Evolutionary conservation across 2,329 filamentous ascomycete genomes (phyloP).

Genomic region (Fusarium torulosum): DNA sequence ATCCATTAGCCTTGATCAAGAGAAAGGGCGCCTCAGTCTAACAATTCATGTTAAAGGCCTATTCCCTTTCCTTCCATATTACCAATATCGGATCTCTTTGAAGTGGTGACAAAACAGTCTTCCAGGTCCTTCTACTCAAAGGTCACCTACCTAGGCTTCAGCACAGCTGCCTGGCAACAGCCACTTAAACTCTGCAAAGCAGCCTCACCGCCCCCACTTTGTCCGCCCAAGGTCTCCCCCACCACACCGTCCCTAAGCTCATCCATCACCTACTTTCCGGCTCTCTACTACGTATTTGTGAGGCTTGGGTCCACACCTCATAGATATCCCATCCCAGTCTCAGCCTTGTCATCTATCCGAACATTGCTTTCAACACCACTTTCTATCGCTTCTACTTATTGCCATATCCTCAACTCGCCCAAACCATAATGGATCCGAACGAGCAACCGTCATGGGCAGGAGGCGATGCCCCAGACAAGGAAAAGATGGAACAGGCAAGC

Average conservation of each 20-base stretch:
- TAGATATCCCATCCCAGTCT: conserved; percentile 29
- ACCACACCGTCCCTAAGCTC: conserved; percentile 37
- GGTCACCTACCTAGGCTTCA: conserved; percentile 15
- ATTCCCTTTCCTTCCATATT: background rate
- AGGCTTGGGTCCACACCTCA: conserved; percentile 41
- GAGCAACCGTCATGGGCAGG: conserved; percentile 56
- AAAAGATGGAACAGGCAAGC: conserved; percentile 69
- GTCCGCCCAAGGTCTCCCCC: conserved; percentile 21
- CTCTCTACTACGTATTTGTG: conserved; percentile 28
- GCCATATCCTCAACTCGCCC: background rate
- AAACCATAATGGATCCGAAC: conserved; percentile 60
- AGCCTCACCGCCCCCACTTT: conserved; percentile 47
- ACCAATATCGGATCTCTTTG: background rate
- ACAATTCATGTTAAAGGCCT: conserved; percentile 3
- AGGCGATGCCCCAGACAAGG: conserved; percentile 67
- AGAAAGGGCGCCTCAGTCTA: background rate
- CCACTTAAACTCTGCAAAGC: conserved; percentile 38
- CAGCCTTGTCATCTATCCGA: conserved; percentile 34
- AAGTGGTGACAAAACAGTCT: conserved; percentile 2
- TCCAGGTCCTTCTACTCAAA: conserved; percentile 32
- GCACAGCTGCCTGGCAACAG: conserved; percentile 24
- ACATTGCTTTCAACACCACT: conserved; percentile 13
- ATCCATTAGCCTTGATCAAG: background rate
- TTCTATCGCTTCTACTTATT: conserved; percentile 5
- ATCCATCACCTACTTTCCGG: conserved; percentile 13